phyloP scores from a whole-genome alignment of 179 eudicot species.

The Pouteria campechiana region DNA sequence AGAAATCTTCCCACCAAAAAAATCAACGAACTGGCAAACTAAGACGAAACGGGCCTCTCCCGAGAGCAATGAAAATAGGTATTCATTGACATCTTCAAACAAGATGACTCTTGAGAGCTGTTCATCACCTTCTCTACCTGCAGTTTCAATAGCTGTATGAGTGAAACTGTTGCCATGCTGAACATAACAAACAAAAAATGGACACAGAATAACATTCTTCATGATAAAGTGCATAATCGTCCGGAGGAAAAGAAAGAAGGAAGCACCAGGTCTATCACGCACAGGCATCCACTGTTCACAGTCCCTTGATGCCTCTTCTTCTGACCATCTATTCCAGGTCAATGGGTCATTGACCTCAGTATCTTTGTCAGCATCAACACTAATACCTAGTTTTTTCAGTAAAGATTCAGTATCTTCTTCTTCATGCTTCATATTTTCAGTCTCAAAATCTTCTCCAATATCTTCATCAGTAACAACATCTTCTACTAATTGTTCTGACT shows the following conservation, averaged over 20 bases:
- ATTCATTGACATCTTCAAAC: constrained; percentile 78
- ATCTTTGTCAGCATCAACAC: constrained; percentile 56
- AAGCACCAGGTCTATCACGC: constrained; percentile 40
- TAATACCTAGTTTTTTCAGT: constrained; percentile 74
- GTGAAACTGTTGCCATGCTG: neutral
- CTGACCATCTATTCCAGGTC: constrained; percentile 84
- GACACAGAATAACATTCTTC: neutral
- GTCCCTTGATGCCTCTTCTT: constrained; percentile 74
- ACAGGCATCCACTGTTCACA: constrained; percentile 83
- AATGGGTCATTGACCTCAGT: constrained; percentile 51
- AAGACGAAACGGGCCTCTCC: constrained; percentile 69
- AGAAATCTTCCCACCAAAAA: constrained; percentile 67
- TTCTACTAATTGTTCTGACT: constrained; percentile 11
- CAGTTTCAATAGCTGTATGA: constrained; percentile 9
- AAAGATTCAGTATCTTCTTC: constrained; percentile 64
- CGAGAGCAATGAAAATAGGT: constrained; percentile 66
- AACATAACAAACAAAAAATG: neutral
- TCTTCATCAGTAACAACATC: constrained; percentile 30
- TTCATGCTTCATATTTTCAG: constrained; percentile 21
- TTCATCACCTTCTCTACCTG: constrained; percentile 57
- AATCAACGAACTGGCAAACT: constrained; percentile 71
- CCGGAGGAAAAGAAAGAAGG: constrained; percentile 1
- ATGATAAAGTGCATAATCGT: neutral
- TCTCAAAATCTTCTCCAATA: constrained; percentile 36
- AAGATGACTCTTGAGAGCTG: constrained; percentile 65